A percentile compares a stretch with the other conserved stretches of the same genome.
Evolutionary conservation across 106 monocot species (phyloP).

Genomic region (Ottelia alismoides): DNA sequence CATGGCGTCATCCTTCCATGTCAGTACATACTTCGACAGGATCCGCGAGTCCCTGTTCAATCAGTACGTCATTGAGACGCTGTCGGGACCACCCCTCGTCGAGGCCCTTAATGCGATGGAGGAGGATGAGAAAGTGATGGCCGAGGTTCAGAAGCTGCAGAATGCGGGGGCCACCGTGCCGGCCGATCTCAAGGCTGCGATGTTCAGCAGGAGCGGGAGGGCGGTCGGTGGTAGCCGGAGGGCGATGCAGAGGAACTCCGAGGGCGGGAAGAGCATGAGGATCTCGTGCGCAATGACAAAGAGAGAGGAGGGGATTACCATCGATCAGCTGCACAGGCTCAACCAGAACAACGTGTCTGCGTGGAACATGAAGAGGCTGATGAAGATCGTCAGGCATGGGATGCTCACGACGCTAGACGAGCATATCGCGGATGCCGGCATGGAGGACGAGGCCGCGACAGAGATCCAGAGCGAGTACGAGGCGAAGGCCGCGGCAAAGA

Average conservation of each 20-base stretch:
- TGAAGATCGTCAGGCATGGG: constrained; percentile 58
- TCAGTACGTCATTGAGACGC: constrained; percentile 79
- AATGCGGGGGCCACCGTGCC: constrained; percentile 53
- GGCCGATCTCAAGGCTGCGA: constrained; percentile 30
- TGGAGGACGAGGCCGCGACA: constrained; percentile 39
- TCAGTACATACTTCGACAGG: constrained; percentile 79
- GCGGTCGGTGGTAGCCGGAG: constrained; percentile 4
- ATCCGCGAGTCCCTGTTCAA: constrained; percentile 85
- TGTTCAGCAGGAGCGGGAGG: constrained; percentile 17
- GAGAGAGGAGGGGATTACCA: constrained; percentile 37
- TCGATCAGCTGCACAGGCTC: constrained; percentile 55
- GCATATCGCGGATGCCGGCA: constrained; percentile 15
- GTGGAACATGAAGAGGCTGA: constrained; percentile 86
- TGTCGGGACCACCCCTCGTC: constrained; percentile 58
- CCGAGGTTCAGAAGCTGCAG: constrained; percentile 59
- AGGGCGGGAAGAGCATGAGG: constrained; percentile 27
- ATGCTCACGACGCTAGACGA: constrained; percentile 52
- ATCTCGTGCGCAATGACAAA: constrained; percentile 7
- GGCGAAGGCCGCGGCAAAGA: constrained; percentile 65
- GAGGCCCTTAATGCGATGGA: constrained; percentile 26
- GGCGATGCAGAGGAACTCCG: constrained; percentile 13
- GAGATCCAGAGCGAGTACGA: constrained; percentile 64
- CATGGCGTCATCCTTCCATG: constrained; percentile 80
- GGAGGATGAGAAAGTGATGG: constrained; percentile 63
- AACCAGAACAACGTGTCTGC: constrained; percentile 75